phyloP scores from a whole-genome alignment of 805 yeast genomes.

The Kodamaea kakaduensis region DNA sequence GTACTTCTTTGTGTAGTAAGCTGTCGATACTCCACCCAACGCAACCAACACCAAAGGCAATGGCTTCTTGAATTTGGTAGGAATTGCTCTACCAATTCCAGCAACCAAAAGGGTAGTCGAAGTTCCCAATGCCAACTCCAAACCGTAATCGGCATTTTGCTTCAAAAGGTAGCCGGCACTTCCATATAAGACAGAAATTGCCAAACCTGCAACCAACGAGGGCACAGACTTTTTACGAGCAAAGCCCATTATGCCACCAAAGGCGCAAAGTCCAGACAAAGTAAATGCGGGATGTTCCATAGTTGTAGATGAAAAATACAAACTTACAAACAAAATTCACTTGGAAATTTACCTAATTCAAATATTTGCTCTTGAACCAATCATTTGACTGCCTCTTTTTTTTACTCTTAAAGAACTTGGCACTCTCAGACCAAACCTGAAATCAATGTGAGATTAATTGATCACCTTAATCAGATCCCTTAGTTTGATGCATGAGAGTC shows the following conservation, averaged over 20 bases:
- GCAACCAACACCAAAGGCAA: slow-evolving; percentile 64
- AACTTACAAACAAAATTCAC: too few species aligned
- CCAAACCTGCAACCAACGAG: slow-evolving; percentile 72
- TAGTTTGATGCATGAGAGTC: too few species aligned
- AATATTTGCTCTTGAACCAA: too few species aligned
- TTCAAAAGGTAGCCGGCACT: slow-evolving; percentile 70
- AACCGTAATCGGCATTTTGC: slow-evolving; percentile 72
- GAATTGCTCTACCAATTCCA: slow-evolving; percentile 66
- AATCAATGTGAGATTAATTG: too few species aligned
- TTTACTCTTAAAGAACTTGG: too few species aligned
- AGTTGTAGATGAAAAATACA: too few species aligned
- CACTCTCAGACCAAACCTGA: too few species aligned
- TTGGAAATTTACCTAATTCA: too few species aligned
- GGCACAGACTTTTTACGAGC: slow-evolving; percentile 68
- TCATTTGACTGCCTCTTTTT: too few species aligned
- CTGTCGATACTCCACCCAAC: slow-evolving; percentile 60
- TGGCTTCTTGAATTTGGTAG: slow-evolving; percentile 61
- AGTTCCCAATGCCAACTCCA: slow-evolving; percentile 74
- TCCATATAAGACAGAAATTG: slow-evolving; percentile 59
- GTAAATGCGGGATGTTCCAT: slow-evolving; percentile 80
- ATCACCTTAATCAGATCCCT: too few species aligned
- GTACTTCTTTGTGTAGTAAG: slow-evolving; percentile 73
- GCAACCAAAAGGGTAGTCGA: slow-evolving; percentile 64
- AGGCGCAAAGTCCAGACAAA: slow-evolving; percentile 60
- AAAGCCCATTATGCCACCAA: slow-evolving; percentile 72